These are phyloP conservation scores for Cardamine occulta DNA, from an alignment of 345 rosid genomes.

Conservation along the genomic window DNA sequence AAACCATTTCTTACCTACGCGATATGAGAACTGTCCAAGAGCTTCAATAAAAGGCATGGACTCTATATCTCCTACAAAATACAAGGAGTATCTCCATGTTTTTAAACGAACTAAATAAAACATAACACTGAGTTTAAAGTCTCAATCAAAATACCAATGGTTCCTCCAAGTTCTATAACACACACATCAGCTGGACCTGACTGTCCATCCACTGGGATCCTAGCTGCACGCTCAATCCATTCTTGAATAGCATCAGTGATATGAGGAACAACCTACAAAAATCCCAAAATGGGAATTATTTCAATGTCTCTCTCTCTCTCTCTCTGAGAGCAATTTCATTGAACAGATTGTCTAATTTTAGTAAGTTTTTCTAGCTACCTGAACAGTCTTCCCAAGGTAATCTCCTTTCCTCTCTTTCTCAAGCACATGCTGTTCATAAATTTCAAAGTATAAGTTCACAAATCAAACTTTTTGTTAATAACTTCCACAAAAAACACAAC, in stretches of 20 bases:
- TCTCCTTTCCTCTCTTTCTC: constrained; percentile 95
- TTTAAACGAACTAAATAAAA: constrained; percentile 1
- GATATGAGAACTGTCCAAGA: constrained; percentile 89
- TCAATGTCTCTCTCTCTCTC: constrained; percentile 1
- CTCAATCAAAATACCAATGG: constrained; percentile 61
- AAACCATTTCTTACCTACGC: constrained; percentile 66
- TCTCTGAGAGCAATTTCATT: background rate
- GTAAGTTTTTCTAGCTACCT: constrained; percentile 49
- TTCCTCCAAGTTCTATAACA: constrained; percentile 98
- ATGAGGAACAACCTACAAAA: constrained; percentile 89
- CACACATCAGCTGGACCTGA: constrained; percentile 94
- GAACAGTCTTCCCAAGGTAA: constrained; percentile 96
- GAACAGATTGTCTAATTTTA: constrained; percentile 11
- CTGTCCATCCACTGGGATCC: constrained; percentile 83
- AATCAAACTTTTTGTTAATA: background rate
- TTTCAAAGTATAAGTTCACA: constrained; percentile 9
- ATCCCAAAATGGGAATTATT: background rate
- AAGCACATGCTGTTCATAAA: constrained; percentile 68
- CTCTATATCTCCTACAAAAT: constrained; percentile 89
- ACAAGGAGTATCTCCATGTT: constrained; percentile 5
- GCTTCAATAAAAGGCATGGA: constrained; percentile 99
- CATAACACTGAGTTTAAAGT: constrained; percentile 6
- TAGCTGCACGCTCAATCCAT: constrained; percentile 91
- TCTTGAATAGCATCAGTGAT: constrained; percentile 95
- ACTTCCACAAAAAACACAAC: constrained; percentile 42